Percentiles rank a stretch among this genome's conserved stretches.
Evolutionary conservation across 169 alveolate species (phyloP).

Genomic region (Plasmodium malariae): DNA sequence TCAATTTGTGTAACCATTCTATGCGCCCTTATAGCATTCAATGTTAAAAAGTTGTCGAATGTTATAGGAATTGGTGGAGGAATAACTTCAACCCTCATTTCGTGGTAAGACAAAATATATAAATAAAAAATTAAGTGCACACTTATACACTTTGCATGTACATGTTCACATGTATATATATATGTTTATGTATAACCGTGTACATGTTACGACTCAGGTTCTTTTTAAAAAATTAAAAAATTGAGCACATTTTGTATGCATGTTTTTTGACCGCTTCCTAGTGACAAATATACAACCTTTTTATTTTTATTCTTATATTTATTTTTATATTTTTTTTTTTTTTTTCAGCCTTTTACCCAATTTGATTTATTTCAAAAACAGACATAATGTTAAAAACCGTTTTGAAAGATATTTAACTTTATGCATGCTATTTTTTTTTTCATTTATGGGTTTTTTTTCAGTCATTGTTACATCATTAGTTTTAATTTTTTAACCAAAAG

Average conservation of each 20-base stretch:
- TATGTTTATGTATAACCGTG: neutral
- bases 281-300: neutral
- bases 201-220: neutral
- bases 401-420: slow-evolving; percentile 39
- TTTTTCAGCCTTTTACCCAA: slow-evolving; percentile 58
- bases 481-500: slow-evolving; percentile 12
- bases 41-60: slow-evolving; percentile 58
- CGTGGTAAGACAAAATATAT: slow-evolving; percentile 37
- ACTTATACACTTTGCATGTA: neutral
- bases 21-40: slow-evolving; percentile 61
- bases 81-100: slow-evolving; percentile 55
- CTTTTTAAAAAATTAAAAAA: too few species aligned
- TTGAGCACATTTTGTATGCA: too few species aligned
- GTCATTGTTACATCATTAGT: slow-evolving; percentile 31
- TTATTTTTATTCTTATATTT: neutral
- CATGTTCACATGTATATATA: neutral
- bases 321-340: slow-evolving; percentile 2
- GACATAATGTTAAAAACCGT: slow-evolving; percentile 42
- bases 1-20: slow-evolving; percentile 35
- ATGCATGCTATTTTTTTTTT: slow-evolving; percentile 44
- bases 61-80: slow-evolving; percentile 76
- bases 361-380: slow-evolving; percentile 58
- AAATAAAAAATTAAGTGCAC: neutral
- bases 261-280: neutral
- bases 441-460: slow-evolving; percentile 68